phyloP scores from a whole-genome alignment of 2,329 filamentous ascomycete genomes.

The Fusarium vanettenii region DNA sequence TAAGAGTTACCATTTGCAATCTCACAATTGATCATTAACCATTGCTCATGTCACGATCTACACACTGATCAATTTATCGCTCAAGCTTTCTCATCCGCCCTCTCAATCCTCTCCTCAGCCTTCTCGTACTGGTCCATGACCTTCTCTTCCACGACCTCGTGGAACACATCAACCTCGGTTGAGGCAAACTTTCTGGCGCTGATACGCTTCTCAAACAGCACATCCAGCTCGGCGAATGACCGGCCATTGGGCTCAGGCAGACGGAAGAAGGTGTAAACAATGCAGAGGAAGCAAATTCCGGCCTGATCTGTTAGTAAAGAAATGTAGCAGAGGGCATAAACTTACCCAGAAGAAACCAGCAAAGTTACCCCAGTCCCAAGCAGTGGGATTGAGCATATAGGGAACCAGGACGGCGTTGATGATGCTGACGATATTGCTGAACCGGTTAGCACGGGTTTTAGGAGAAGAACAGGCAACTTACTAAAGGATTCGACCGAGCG shows the following conservation, averaged over 20 bases:
- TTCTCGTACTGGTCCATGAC: slow-evolving; percentile 62
- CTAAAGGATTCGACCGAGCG: slow-evolving; percentile 83
- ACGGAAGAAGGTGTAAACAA: slow-evolving; percentile 74
- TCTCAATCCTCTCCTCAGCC: slow-evolving; percentile 17
- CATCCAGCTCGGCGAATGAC: slow-evolving; percentile 86
- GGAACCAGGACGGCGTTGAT: slow-evolving; percentile 84
- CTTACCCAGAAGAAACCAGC: slow-evolving; percentile 86
- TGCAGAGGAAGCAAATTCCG: slow-evolving; percentile 82
- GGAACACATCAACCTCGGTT: slow-evolving; percentile 68
- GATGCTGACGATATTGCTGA: slow-evolving; percentile 82
- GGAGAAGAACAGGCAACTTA: slow-evolving; percentile 49
- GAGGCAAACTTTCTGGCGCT: slow-evolving; percentile 78
- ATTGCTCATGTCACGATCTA: background rate
- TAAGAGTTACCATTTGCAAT: background rate
- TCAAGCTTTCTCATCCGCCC: background rate
- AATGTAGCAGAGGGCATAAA: background rate
- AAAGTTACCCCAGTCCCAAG: slow-evolving; percentile 90
- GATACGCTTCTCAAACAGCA: slow-evolving; percentile 81
- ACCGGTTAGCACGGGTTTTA: background rate
- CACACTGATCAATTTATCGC: background rate
- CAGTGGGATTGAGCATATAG: slow-evolving; percentile 90
- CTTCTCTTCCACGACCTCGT: slow-evolving; percentile 60
- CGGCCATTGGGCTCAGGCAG: slow-evolving; percentile 81
- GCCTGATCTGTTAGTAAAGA: slow-evolving; percentile 52
- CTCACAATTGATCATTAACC: background rate